A percentile compares a stretch with the other conserved stretches of the same genome.
Conservation (phyloP, 306 rosid genomes). For the Lagenaria siceraria region DNA sequence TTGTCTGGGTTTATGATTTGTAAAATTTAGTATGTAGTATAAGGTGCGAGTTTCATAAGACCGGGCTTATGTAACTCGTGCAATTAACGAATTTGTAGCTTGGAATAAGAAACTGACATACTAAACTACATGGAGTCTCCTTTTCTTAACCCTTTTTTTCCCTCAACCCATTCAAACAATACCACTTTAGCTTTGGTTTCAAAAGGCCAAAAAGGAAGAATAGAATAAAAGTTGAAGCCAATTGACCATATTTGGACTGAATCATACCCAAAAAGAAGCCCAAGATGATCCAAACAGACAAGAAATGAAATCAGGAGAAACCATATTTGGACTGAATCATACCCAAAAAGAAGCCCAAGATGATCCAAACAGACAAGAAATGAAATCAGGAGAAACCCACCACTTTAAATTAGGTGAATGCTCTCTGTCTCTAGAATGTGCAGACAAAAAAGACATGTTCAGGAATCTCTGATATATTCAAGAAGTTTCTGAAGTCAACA, state of each 20-base stretch:
- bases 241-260: neutral
- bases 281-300: neutral
- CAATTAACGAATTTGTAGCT: neutral
- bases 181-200: neutral
- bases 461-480: neutral
- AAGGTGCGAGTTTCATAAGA: neutral
- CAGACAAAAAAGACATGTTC: neutral
- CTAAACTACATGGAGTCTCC: neutral
- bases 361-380: neutral
- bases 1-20: too few species aligned
- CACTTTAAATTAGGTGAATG: neutral
- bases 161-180: neutral
- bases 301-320: neutral
- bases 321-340: neutral
- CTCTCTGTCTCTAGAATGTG: neutral
- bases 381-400: neutral
- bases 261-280: neutral
- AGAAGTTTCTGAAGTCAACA: neutral
- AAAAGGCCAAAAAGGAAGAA: neutral
- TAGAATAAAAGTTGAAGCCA: neutral
- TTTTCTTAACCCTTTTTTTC: neutral
- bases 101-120: neutral
- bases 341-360: neutral
- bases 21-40: too few species aligned
- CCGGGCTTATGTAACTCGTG: neutral